Evolutionary conservation across 2,329 filamentous ascomycete genomes (phyloP), one percentile per base, ranked within the genome.

Genomic region (Paraphoma sp.): DNA sequence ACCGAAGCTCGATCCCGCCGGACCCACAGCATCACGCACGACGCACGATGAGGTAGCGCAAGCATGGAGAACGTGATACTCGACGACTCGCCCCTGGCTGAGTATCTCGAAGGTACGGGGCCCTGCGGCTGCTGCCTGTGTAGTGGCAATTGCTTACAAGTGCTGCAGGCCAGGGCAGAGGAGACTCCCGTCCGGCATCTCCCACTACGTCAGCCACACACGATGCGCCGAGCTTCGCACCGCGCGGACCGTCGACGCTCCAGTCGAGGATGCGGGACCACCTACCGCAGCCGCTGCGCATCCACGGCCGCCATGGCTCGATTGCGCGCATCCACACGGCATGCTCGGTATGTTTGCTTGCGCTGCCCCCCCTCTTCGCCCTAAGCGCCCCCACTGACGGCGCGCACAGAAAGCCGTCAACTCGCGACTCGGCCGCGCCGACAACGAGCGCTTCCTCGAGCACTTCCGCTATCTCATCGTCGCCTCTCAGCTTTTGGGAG

Each of bases 381-480:
- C 16, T 40, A 42, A 29, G 17, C 29, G 17, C 41, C 12, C 42
- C 29, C 45, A 28, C 62, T 71, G 44, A 70, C 65, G 62, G 31
- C n/a, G 51, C 17, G 30, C 44, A 30, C 70, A 91, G 89, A 85
- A 84, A 67, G 89, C 86, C 9, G 84, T 93, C 55, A 90, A 89
- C 63, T 88, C 89, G 41, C 85, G 86, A 59, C 84, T 96, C 60
- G 89, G 91, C 53, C 84, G 89, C 63, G 87, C 86, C 65, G 93
- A 96, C 67, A 96, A 93, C 72, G 85, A 89, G 65, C 89, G 88
- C 64, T 97, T 97, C 70, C 84, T 97, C 56, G 93, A 97, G 77
- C 90, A 93, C 72, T 97, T 97, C 71, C 90, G 93, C 62, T 97
- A 97, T 78, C 90, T 91, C 18, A 91, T 97, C 63, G 90, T 97